Evolutionary conservation across 2,329 filamentous ascomycete genomes (phyloP).

Genomic region (Ilyonectria mors-panacis): DNA sequence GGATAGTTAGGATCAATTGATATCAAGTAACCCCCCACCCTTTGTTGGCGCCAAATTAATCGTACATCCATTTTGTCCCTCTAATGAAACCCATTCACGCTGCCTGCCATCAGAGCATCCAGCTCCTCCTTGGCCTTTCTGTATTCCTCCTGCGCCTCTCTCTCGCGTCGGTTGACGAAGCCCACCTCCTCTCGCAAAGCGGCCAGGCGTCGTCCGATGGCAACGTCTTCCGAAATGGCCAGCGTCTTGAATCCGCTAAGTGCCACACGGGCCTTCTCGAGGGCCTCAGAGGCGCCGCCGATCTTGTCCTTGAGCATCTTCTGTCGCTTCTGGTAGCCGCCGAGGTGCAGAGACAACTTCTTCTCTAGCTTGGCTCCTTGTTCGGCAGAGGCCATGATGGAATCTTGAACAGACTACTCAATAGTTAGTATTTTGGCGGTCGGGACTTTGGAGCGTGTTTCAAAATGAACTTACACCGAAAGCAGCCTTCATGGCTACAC

Average conservation of each 20-base stretch:
- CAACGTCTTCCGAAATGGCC: conserved; percentile 84
- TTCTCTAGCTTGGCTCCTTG: conserved; percentile 91
- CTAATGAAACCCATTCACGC: conserved; percentile 58
- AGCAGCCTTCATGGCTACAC: conserved; percentile 74
- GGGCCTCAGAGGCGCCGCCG: conserved; percentile 78
- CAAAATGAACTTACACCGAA: conserved; percentile 76
- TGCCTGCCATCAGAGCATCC: conserved; percentile 65
- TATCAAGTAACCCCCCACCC: conserved; percentile 19
- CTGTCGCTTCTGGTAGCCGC: conserved; percentile 90
- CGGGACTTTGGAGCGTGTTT: background rate
- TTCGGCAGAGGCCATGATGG: conserved; percentile 81
- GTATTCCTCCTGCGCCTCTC: conserved; percentile 92
- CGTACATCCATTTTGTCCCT: conserved; percentile 38
- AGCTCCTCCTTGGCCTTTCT: conserved; percentile 84
- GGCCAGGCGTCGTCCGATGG: conserved; percentile 80
- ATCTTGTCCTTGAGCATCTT: conserved; percentile 87
- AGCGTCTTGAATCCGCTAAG: conserved; percentile 82
- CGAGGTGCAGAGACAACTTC: conserved; percentile 88
- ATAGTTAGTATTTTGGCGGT: conserved; percentile 36
- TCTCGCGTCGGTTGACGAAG: conserved; percentile 84
- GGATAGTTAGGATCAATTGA: conserved; percentile 27
- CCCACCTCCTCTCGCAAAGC: conserved; percentile 85
- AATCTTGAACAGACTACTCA: conserved; percentile 76
- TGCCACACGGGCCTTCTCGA: conserved; percentile 81
- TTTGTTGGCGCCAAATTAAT: conserved; percentile 36